These are phyloP conservation scores for Populus ilicifolia DNA, from an alignment of 345 rosid genomes.

Conservation along the genomic window DNA sequence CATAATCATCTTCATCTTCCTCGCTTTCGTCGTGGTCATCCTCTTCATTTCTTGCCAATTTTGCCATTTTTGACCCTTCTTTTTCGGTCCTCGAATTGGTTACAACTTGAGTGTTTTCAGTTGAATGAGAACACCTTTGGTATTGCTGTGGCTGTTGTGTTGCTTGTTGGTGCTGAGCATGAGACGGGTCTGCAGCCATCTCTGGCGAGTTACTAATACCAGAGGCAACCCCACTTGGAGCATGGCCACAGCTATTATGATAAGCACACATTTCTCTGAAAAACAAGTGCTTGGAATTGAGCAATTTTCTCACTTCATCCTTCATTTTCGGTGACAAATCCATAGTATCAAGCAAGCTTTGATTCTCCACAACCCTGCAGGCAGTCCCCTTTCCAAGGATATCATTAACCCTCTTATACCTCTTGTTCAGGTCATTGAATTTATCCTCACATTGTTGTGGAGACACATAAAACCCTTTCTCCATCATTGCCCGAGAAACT, in stretches of 20 bases:
- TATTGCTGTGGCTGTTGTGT: conserved; percentile 29
- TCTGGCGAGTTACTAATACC: conserved; percentile 41
- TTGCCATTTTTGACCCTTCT: conserved; percentile 38
- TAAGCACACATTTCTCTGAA: conserved; percentile 98
- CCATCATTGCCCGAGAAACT: conserved; percentile 92
- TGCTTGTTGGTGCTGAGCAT: conserved; percentile 31
- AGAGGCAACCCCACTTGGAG: conserved; percentile 17
- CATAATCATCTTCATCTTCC: conserved; percentile 25
- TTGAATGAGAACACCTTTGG: conserved; percentile 51
- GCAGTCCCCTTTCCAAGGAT: conserved; percentile 89
- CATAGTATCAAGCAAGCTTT: conserved; percentile 71
- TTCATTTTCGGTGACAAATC: conserved; percentile 67
- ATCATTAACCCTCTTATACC: conserved; percentile 95
- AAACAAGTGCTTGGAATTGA: conserved; percentile 89
- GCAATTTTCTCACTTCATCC: conserved; percentile 76
- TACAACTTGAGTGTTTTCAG: conserved; percentile 24
- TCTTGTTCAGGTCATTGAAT: conserved; percentile 91
- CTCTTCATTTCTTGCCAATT: conserved; percentile 28
- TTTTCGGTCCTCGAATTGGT: conserved; percentile 29
- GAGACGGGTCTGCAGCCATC: conserved; percentile 31
- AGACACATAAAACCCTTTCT: conserved; percentile 89
- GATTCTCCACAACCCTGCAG: conserved; percentile 92
- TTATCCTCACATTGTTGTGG: conserved; percentile 99
- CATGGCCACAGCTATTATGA: conserved; percentile 81
- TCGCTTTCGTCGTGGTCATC: conserved; percentile 29